Evolutionary conservation across 805 yeast species (phyloP).

Genomic region (Ogataea zsoltii): DNA sequence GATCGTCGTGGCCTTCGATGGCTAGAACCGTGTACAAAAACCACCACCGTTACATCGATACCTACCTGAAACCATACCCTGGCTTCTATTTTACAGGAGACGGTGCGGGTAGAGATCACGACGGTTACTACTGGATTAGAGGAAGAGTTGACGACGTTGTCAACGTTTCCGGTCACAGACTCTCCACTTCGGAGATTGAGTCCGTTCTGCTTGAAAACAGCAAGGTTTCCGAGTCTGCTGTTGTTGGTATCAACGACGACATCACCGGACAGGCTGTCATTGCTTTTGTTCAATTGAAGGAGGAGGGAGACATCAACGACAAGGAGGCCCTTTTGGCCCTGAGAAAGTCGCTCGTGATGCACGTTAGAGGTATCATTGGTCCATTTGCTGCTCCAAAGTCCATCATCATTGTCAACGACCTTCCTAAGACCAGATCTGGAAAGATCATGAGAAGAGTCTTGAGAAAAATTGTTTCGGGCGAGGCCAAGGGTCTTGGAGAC

Average conservation of each 20-base stretch:
- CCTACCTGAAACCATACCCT: conserved; percentile 90
- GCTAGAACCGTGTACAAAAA: conserved; percentile 93
- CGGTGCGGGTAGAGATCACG: conserved; percentile 96
- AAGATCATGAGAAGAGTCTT: conserved; percentile 98
- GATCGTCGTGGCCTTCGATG: conserved; percentile 97
- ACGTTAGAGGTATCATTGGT: conserved; percentile 90
- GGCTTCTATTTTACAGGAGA: conserved; percentile 97
- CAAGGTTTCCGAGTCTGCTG: conserved; percentile 92
- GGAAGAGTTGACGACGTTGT: conserved; percentile 99
- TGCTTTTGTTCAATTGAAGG: conserved; percentile 87
- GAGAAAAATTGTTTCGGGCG: conserved; percentile 89
- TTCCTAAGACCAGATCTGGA: conserved; percentile 98
- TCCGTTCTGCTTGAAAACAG: conserved; percentile 81
- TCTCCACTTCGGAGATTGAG: conserved; percentile 98
- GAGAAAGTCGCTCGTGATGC: conserved; percentile 75
- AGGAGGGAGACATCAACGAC: conserved; percentile 41
- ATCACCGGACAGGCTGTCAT: conserved; percentile 97
- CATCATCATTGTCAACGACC: conserved; percentile 76
- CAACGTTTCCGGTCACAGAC: conserved; percentile 95
- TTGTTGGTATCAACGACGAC: conserved; percentile 92
- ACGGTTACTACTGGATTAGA: conserved; percentile 96
- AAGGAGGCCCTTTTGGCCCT: conserved; percentile 50
- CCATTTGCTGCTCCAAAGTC: conserved; percentile 95
- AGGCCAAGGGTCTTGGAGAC: conserved; percentile 92
- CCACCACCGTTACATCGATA: conserved; percentile 82